Conservation (phyloP, 2,329 filamentous ascomycete species). For the Pleomassaria siparia region DNA sequence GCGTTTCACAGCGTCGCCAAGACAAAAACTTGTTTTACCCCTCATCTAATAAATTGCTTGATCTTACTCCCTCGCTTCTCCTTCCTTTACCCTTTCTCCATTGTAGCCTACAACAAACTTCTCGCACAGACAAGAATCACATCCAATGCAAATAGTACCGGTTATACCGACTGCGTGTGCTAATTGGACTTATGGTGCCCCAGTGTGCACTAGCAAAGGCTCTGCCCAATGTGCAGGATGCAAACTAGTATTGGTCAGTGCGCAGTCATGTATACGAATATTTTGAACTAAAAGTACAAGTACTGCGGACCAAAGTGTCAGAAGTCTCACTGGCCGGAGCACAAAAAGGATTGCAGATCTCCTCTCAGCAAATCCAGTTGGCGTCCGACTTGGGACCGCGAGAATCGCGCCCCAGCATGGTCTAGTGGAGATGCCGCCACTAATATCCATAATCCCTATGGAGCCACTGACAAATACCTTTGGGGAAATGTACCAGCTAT, state of each 20-base stretch:
- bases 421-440: not conserved
- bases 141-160: too few species aligned
- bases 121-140: too few species aligned
- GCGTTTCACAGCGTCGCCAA: too few species aligned
- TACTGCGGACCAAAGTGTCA: conserved; percentile 4
- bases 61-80: too few species aligned
- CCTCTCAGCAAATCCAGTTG: conserved; percentile 5
- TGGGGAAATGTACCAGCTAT: conserved; percentile 1
- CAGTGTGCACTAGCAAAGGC: too few species aligned
- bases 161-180: too few species aligned
- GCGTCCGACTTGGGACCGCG: not conserved
- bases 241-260: not conserved
- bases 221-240: too few species aligned
- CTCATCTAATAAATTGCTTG: too few species aligned
- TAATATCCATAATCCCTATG: not conserved
- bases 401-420: not conserved
- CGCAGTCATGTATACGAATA: not conserved
- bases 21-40: too few species aligned
- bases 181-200: too few species aligned
- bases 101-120: too few species aligned
- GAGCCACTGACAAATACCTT: not conserved
- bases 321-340: conserved; percentile 1
- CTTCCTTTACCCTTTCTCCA: too few species aligned
- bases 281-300: not conserved
- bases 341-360: conserved; percentile 3